phyloP scores from a whole-genome alignment of 495 filamentous ascomycete species.

The Usnea hakonensis region DNA sequence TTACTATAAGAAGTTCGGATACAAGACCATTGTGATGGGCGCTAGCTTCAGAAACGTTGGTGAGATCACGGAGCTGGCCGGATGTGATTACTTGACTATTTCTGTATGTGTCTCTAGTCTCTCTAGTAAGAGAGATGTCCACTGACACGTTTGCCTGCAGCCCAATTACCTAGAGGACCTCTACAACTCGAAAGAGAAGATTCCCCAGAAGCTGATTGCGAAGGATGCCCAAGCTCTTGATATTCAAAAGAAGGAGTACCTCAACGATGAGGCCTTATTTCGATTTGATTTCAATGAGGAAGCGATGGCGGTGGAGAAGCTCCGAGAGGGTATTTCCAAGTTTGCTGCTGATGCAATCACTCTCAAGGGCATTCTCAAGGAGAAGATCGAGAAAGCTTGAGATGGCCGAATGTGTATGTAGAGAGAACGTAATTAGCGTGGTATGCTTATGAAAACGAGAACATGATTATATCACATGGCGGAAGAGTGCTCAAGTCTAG shows the following conservation, averaged over 20 bases:
- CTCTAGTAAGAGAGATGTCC: background rate
- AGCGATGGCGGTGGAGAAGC: conserved; percentile 97
- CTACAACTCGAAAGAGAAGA: conserved; percentile 64
- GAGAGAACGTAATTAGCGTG: conserved; percentile 11
- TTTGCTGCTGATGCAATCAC: conserved; percentile 94
- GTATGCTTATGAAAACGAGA: conserved; percentile 10
- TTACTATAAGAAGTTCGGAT: conserved; percentile 99
- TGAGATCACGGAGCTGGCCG: conserved; percentile 96
- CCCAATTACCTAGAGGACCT: conserved; percentile 92
- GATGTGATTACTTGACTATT: conserved; percentile 98
- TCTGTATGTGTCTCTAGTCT: conserved; percentile 42
- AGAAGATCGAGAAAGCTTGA: conserved; percentile 58
- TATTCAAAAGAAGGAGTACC: conserved; percentile 83
- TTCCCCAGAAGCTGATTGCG: conserved; percentile 90
- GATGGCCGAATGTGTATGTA: background rate
- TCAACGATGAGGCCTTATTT: conserved; percentile 83
- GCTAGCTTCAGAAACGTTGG: conserved; percentile 93
- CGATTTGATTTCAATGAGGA: conserved; percentile 99
- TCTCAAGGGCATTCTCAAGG: conserved; percentile 82
- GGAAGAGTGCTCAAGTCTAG: background rate
- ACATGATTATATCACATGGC: background rate
- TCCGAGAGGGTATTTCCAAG: conserved; percentile 96
- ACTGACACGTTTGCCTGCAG: conserved; percentile 32
- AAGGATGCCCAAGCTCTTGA: conserved; percentile 55
- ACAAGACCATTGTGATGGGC: conserved; percentile 99